phyloP scores from a whole-genome alignment of 805 yeast genomes.

The Ogataea pini region DNA sequence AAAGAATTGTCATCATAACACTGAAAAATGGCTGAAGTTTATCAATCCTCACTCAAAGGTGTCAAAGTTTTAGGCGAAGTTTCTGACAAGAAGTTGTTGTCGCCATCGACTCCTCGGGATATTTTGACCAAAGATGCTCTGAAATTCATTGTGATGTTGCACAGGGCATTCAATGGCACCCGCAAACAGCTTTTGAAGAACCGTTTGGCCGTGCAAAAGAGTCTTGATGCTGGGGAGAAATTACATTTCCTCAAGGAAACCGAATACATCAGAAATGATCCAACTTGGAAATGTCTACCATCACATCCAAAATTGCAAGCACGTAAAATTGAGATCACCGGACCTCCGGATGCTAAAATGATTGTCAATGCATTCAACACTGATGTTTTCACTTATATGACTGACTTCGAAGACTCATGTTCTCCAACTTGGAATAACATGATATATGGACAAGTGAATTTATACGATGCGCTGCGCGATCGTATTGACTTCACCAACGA shows the following conservation, averaged over 20 bases:
- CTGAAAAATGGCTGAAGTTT: slow-evolving; percentile 29
- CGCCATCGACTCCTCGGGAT: slow-evolving; percentile 50
- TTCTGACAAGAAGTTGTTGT: slow-evolving; percentile 32
- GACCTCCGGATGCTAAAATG: slow-evolving; percentile 85
- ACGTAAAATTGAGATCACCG: slow-evolving; percentile 81
- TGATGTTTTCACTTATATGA: slow-evolving; percentile 79
- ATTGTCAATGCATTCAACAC: slow-evolving; percentile 79
- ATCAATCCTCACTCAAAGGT: slow-evolving; percentile 43
- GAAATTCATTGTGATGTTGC: slow-evolving; percentile 69
- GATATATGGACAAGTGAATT: slow-evolving; percentile 78
- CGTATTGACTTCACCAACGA: slow-evolving; percentile 52
- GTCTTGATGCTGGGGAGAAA: slow-evolving; percentile 60
- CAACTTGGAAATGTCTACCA: slow-evolving; percentile 74
- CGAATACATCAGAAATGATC: slow-evolving; percentile 65
- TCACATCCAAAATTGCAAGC: slow-evolving; percentile 72
- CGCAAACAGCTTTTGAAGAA: slow-evolving; percentile 60
- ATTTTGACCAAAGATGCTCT: slow-evolving; percentile 60
- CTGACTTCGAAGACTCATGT: slow-evolving; percentile 82
- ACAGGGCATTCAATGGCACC: slow-evolving; percentile 66
- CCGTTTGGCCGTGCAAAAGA: slow-evolving; percentile 60
- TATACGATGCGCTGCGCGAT: slow-evolving; percentile 74
- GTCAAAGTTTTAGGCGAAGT: slow-evolving; percentile 56
- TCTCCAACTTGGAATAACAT: slow-evolving; percentile 83
- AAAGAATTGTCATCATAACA: no score
- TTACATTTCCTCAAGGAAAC: slow-evolving; percentile 71